phyloP scores from a whole-genome alignment of 2,329 filamentous ascomycete species.

The Hypoxylon sp. region DNA sequence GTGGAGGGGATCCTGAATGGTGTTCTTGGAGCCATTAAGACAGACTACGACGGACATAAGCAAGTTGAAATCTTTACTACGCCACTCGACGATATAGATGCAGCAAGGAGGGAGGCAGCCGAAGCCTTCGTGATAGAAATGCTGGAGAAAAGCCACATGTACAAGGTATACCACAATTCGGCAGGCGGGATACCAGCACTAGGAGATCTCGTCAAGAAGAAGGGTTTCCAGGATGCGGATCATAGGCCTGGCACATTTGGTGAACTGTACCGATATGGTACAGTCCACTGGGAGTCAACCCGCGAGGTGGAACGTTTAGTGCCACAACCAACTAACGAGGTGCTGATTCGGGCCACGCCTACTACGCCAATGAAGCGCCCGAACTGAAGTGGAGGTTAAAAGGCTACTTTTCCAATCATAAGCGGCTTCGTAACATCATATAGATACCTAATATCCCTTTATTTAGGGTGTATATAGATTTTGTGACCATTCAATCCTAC shows the following conservation, averaged over 20 bases:
- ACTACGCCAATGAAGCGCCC: conserved; percentile 33
- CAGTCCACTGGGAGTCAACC: conserved; percentile 54
- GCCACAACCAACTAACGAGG: conserved; percentile 46
- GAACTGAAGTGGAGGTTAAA: not conserved
- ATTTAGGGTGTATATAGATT: not conserved
- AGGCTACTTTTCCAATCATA: not conserved
- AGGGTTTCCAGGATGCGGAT: conserved; percentile 49
- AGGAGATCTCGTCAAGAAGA: conserved; percentile 52
- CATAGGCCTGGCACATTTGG: conserved; percentile 56
- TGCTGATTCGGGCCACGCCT: conserved; percentile 48
- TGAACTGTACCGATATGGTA: conserved; percentile 56
- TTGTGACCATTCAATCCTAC: too few relatives aligned
- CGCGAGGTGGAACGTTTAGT: conserved; percentile 49
- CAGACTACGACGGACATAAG: conserved; percentile 50
- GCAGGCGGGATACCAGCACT: conserved; percentile 52
- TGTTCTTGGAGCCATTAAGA: conserved; percentile 53
- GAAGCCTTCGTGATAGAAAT: conserved; percentile 56
- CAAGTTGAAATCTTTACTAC: conserved; percentile 56
- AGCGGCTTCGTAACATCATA: not conserved
- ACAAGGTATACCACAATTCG: conserved; percentile 58
- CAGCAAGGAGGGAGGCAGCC: conserved; percentile 47
- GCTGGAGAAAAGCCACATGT: conserved; percentile 56
- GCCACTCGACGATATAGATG: conserved; percentile 52
- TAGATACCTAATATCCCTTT: not conserved
- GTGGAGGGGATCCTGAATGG: conserved; percentile 54